Evolutionary conservation across 2,329 filamentous ascomycete species (phyloP), one percentile per base, ranked within the genome.

Genomic region (Botrytis aclada): DNA sequence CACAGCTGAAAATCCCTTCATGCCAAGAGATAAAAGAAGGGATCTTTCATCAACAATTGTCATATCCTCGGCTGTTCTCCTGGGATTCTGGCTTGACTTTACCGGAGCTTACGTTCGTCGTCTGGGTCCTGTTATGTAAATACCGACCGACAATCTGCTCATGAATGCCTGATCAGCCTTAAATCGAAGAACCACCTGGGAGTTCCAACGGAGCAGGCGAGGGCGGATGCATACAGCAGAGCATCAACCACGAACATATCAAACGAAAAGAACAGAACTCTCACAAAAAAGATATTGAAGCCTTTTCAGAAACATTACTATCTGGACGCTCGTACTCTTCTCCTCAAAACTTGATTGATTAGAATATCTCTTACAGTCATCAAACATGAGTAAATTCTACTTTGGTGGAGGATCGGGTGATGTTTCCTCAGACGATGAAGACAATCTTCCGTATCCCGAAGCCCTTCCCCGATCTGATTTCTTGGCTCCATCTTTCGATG

Each of bases 381-480:
- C 63, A 41, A 72, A 71, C 25, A 86, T 86, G 85, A 86, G 83
- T 78, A 83, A 82, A 77, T 86, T 86, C 80, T 84, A 85, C 74
- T 84, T 86, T 66, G 77, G 78, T 47, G 74, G 74, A 32, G 74
- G 75, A 70, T 79, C 78, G 32, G 78, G 72, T 51, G 78, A 73
- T 73, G 72, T 75, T 72, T 81, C 80, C 58, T 79, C 76, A 66
- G 78, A 79, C 78, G 89, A 93, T 78, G 89, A 92, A 78, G 86
- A 89, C 78, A 90, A 90, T 32, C 89, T 98, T 8, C 96, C 96
- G 20, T 98, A 97, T 83, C 96, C 96, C 1, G 87, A 90, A 56
- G 94, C 95, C 5, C 89, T 99, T 25, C 89, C 93, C 2, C 92
- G 96, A 73, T 85, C 87, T 73, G 93, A 96, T 80, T 99, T 99